Percentiles rank a stretch among this genome's conserved stretches.
Conservation (phyloP, 176 grass and related monocot species). For the Metroxylon sagu region DNA sequence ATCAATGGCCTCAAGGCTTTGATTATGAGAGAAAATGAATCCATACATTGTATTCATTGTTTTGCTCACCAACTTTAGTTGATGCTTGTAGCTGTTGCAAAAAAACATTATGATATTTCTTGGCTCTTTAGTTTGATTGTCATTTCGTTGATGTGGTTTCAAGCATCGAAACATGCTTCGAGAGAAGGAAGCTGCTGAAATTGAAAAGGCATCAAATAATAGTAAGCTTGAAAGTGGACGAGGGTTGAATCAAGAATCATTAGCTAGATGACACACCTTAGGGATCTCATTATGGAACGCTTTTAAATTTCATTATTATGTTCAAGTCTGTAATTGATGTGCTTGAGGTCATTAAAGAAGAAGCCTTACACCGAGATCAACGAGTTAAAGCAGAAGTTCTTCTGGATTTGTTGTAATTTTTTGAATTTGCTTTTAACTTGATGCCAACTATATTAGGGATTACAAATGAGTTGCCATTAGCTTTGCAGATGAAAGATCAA, state of each 20-base stretch:
- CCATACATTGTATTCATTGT: background rate
- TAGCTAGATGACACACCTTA: background rate
- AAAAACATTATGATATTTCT: background rate
- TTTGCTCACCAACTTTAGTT: background rate
- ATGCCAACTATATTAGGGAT: background rate
- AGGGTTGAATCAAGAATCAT: background rate
- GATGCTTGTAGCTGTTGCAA: background rate
- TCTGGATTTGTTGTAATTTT: background rate
- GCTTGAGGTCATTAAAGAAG: background rate
- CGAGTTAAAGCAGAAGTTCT: background rate
- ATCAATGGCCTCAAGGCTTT: background rate
- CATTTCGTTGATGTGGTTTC: background rate
- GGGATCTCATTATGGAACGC: background rate
- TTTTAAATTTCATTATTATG: background rate
- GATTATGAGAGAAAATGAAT: background rate
- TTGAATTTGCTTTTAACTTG: background rate
- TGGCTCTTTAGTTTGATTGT: background rate
- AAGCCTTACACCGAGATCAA: background rate
- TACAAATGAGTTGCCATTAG: background rate
- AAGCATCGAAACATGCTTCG: background rate
- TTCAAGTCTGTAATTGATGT: background rate
- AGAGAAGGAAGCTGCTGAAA: background rate
- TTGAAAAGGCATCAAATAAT: background rate
- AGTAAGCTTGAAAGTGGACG: background rate
- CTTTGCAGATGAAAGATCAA: background rate